Conservation (phyloP, 2,329 filamentous ascomycete genomes). For the Chrysoporthe cubensis region DNA sequence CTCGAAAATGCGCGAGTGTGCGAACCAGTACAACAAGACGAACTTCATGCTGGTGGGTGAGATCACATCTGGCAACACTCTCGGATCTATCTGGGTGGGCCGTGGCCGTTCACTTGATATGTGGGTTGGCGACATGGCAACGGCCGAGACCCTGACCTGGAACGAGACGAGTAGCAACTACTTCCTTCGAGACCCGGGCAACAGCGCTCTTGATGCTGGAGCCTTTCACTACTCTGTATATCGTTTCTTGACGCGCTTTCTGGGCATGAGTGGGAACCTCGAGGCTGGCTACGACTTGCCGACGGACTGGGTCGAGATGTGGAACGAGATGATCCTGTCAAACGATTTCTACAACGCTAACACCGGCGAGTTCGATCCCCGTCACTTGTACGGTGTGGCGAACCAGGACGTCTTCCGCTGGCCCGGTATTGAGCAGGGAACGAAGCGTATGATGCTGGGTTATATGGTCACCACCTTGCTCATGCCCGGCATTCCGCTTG, state of each 20-base stretch:
- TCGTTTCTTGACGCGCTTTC: conserved; percentile 37
- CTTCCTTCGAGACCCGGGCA: conserved; percentile 62
- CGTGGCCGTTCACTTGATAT: conserved; percentile 54
- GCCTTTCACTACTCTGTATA: conserved; percentile 46
- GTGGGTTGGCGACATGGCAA: conserved; percentile 27
- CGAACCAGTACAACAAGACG: conserved; percentile 55
- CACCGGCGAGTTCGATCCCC: conserved; percentile 64
- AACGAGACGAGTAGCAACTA: conserved; percentile 28
- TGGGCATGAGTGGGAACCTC: conserved; percentile 39
- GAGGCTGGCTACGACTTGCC: conserved; percentile 39
- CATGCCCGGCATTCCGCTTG: conserved; percentile 60
- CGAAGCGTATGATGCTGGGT: conserved; percentile 59
- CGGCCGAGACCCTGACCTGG: conserved; percentile 28
- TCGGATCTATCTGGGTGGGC: conserved; percentile 64
- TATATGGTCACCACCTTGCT: conserved; percentile 62
- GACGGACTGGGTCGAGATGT: conserved; percentile 50
- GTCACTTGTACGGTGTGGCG: conserved; percentile 66
- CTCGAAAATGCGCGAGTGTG: conserved; percentile 58
- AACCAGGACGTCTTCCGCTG: conserved; percentile 71
- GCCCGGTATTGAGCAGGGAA: conserved; percentile 61
- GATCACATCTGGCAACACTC: conserved; percentile 63
- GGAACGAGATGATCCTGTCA: conserved; percentile 59
- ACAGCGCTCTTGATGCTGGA: conserved; percentile 49
- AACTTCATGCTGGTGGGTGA: conserved; percentile 69
- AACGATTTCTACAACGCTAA: conserved; percentile 65